Percentiles rank a stretch among this genome's conserved stretches.
Evolutionary conservation across 2,329 filamentous ascomycete genomes (phyloP).

Genomic region (Dothiorella sarmentorum): DNA sequence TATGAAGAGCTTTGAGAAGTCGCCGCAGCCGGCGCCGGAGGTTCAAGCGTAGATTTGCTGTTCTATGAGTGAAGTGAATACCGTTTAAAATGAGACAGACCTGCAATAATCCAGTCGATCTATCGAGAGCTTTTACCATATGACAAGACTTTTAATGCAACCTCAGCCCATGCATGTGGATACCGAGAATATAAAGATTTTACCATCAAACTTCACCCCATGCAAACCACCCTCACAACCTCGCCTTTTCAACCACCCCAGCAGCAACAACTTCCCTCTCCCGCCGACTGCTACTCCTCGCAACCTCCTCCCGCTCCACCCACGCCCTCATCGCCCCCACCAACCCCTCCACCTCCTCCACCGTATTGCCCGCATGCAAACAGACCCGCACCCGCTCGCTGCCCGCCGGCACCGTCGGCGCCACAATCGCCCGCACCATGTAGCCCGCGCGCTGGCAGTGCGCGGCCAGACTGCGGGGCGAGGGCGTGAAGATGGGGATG

Average conservation of each 20-base stretch:
- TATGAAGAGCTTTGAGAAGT: conserved; percentile 51
- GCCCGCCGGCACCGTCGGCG: conserved; percentile 42
- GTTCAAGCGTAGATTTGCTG: background rate
- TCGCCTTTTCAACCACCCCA: background rate
- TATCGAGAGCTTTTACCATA: no score
- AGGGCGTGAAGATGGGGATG: conserved; percentile 30
- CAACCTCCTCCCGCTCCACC: background rate
- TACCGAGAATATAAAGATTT: no score
- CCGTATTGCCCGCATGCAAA: conserved; percentile 43
- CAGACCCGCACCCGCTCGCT: conserved; percentile 40
- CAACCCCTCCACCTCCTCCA: conserved; percentile 33
- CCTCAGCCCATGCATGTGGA: no score
- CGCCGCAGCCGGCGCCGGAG: conserved; percentile 6
- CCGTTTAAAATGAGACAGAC: background rate
- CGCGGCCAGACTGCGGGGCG: conserved; percentile 29
- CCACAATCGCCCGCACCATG: conserved; percentile 37
- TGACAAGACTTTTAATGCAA: no score
- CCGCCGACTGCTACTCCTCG: background rate
- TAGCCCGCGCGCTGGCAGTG: conserved; percentile 30
- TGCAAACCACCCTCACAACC: background rate
- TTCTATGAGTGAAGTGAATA: background rate
- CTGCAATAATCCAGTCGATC: background rate
- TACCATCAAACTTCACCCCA: background rate
- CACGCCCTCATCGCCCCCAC: conserved; percentile 19
- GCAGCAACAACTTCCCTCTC: background rate